These are phyloP conservation scores for Apiotrichum laibachii DNA, from an alignment of 1,284 basidiomycete species.

Conservation along the genomic window DNA sequence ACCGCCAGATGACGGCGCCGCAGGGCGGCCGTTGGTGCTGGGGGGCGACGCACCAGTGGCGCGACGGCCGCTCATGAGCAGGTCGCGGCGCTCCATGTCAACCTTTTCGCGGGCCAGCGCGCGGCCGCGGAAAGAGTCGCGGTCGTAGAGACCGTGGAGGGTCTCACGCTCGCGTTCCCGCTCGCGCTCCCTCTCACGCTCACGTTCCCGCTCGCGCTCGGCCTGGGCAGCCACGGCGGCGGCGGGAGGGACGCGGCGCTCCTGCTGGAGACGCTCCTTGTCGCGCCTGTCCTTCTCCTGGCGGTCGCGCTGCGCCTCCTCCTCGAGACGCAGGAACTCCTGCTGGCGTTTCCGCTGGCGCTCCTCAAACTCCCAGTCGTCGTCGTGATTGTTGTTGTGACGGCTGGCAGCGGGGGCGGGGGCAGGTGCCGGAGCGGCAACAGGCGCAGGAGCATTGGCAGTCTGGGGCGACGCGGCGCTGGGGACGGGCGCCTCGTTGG, in stretches of 20 bases:
- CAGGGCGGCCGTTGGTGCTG: slow-evolving; percentile 5
- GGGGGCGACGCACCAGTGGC: slow-evolving; percentile 34
- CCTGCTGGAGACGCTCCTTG: slow-evolving; percentile 18
- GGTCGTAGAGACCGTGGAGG: slow-evolving; percentile 7
- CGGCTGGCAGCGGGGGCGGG: neutral
- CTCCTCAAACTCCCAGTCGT: slow-evolving; percentile 49
- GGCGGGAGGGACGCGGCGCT: neutral
- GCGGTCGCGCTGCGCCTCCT: slow-evolving; percentile 41
- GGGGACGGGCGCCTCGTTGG: slow-evolving; percentile 4
- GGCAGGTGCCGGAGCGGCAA: neutral
- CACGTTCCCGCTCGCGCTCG: slow-evolving; percentile 20
- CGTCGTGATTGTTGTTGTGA: slow-evolving; percentile 14
- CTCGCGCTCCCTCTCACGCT: slow-evolving; percentile 17
- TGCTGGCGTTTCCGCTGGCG: slow-evolving; percentile 37
- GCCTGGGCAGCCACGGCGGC: neutral
- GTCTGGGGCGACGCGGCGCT: neutral
- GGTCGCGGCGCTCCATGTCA: slow-evolving; percentile 39
- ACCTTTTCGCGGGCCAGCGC: slow-evolving; percentile 5
- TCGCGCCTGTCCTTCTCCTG: slow-evolving; percentile 37
- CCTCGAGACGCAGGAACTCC: slow-evolving; percentile 43
- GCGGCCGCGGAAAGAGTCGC: slow-evolving; percentile 7
- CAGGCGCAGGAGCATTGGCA: too few relatives aligned
- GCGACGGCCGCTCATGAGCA: slow-evolving; percentile 32
- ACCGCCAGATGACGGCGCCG: neutral
- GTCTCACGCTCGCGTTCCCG: slow-evolving; percentile 14